Evolutionary conservation across 331 rosid species (phyloP).

Genomic region (Rhamnella rubrinervis): DNA sequence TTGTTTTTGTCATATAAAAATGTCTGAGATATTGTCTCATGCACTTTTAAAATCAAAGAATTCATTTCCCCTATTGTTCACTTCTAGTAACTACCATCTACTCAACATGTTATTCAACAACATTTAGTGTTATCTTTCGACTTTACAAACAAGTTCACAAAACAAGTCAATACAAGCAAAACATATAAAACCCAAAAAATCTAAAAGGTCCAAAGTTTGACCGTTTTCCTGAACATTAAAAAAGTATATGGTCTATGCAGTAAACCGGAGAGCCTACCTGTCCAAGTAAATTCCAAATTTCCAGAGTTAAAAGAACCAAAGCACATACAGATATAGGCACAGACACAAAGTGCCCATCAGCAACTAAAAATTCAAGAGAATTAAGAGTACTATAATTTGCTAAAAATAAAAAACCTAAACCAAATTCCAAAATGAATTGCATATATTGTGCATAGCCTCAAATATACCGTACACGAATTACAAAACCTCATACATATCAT

Average conservation of each 20-base stretch:
- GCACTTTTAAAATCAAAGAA: no score
- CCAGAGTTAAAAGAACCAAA: background rate
- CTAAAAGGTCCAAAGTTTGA: background rate
- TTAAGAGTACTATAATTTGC: background rate
- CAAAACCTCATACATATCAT: slow-evolving; percentile 17
- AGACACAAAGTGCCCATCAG: background rate
- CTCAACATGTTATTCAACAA: background rate
- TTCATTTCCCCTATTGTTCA: no score
- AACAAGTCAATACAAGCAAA: background rate
- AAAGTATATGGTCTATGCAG: background rate
- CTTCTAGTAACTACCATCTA: no score
- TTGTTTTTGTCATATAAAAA: background rate
- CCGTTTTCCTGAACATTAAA: background rate
- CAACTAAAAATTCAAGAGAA: slow-evolving; percentile 2
- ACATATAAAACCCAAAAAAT: background rate
- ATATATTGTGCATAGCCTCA: background rate
- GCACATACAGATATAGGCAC: background rate
- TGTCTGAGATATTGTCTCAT: no score
- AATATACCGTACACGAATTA: background rate
- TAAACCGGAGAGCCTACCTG: background rate
- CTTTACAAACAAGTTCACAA: background rate
- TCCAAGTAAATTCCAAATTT: slow-evolving; percentile 12
- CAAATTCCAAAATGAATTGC: background rate
- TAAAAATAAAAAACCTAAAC: background rate
- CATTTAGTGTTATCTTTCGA: background rate